These are phyloP conservation scores for Mycena kentingensis DNA, from an alignment of 768 basidiomycete genomes.

Conservation along the genomic window DNA sequence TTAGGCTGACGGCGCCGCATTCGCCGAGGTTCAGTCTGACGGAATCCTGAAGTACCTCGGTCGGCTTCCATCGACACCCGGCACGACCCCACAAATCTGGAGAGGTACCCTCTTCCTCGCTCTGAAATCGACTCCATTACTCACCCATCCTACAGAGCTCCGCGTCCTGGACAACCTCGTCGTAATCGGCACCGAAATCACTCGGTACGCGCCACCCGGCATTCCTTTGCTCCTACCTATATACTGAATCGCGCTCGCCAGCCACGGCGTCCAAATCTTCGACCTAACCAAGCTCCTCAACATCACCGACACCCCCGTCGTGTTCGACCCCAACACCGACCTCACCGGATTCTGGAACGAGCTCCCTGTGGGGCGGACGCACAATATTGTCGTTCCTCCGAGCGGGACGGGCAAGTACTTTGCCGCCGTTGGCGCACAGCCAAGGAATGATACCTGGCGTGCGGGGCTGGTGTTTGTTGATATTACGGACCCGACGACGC, in stretches of 20 bases:
- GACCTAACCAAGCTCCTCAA: conserved; percentile 26
- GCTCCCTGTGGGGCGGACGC: conserved; percentile 31
- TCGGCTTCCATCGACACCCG: conserved; percentile 25
- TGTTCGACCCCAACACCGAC: conserved; percentile 24
- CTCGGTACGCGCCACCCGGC: too few species aligned
- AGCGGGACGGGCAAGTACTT: conserved; percentile 25
- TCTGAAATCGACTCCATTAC: too few species aligned
- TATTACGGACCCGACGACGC: conserved; percentile 31
- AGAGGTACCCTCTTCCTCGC: too few species aligned
- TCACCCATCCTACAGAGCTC: too few species aligned
- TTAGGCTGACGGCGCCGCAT: conserved; percentile 15
- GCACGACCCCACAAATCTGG: conserved; percentile 25
- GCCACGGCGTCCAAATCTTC: conserved; percentile 33
- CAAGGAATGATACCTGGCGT: conserved; percentile 15
- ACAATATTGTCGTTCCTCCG: conserved; percentile 35
- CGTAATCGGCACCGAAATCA: conserved; percentile 32
- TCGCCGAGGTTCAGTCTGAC: conserved; percentile 14
- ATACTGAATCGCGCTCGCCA: too few species aligned
- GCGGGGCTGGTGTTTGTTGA: conserved; percentile 34
- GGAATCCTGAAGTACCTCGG: conserved; percentile 25
- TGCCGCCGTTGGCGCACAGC: conserved; percentile 29
- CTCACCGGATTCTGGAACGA: conserved; percentile 21
- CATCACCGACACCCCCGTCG: conserved; percentile 24
- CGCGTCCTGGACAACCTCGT: conserved; percentile 27
- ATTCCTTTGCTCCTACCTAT: too few species aligned